Evolutionary conservation across 202 grass and related monocot species (phyloP), one percentile per base, ranked within the genome.

Genomic region (Bolboschoenoplectus hybrid): DNA sequence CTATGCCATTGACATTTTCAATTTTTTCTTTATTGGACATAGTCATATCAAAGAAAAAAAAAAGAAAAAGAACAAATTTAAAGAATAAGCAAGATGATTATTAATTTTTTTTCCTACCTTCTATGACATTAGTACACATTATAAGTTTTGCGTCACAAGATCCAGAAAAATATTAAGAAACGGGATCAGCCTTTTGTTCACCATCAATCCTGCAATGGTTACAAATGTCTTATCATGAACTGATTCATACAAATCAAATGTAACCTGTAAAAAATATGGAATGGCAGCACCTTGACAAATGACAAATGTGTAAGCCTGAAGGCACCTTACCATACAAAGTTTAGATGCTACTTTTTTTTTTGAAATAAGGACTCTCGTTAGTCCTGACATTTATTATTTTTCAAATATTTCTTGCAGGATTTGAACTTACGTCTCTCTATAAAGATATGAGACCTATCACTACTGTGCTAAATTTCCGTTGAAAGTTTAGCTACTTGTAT

Each of bases 1-100:
- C 5, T 38, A 26, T 20, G 19, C 36, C 35, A 58, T 40, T 53
- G 51, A 56, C 35, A 78, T 39, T 78, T 58, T 34, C 38, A 78
- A 26, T 26, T n/a, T 41, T 38, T 36, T n/a, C 52, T 57, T 57
- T 58, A 58, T 39, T 57, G 11, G 35, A 4, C 11, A 53, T 35
- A 17, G 34, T 78, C 12, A 78, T 55, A 17, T 78, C 11, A 38
- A 17, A 26, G 49, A 53, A 0, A 16, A 35, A 77, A 74, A 67
- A 11, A 3, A 2, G 2, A 19, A 16, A 53, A 6, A 36, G 9
- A 57, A 51, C 13, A 70, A 9, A 45, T 17, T n/a, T 35, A 36
- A 58, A 40, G 51, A 78, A 78, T 14, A 78, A 78, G 39, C 74
- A 78, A 78, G 8, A 75, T 52, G 19, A 78, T 78, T 56, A 55